Conservation (phyloP, 148 eudicot species). For the Arctostaphylos glauca region DNA sequence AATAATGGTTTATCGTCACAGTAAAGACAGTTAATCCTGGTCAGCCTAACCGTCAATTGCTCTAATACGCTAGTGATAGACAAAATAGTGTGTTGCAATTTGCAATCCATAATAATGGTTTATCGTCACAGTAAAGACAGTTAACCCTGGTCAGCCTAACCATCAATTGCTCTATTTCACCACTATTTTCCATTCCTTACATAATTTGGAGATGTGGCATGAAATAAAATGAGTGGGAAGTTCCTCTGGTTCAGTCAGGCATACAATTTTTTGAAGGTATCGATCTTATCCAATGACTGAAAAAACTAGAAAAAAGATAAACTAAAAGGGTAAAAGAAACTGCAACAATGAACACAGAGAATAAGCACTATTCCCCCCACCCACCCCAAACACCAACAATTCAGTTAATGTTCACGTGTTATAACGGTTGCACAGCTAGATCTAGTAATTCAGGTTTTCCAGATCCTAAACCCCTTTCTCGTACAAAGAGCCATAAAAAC, state of each 20-base stretch:
- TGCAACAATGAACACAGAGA: background rate
- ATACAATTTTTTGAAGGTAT: background rate
- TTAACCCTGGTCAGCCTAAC: no score
- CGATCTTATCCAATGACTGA: background rate
- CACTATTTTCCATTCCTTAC: background rate
- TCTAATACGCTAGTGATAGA: no score
- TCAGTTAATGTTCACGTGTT: background rate
- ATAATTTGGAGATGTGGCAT: background rate
- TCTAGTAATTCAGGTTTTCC: background rate
- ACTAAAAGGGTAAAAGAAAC: background rate
- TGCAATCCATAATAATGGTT: background rate
- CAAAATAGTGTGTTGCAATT: background rate
- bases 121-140: background rate
- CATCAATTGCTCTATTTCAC: no score
- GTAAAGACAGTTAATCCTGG: no score
- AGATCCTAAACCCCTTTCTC: background rate
- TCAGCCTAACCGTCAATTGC: no score
- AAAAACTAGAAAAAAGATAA: background rate
- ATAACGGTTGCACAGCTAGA: background rate
- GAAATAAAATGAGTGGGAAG: background rate
- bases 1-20: background rate
- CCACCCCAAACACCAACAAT: background rate
- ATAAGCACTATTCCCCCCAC: background rate
- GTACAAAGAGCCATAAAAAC: constrained; percentile 3
- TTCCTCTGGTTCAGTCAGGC: background rate